These are phyloP conservation scores for Castanopsis chinensis DNA, from an alignment of 306 rosid genomes.

Conservation along the genomic window DNA sequence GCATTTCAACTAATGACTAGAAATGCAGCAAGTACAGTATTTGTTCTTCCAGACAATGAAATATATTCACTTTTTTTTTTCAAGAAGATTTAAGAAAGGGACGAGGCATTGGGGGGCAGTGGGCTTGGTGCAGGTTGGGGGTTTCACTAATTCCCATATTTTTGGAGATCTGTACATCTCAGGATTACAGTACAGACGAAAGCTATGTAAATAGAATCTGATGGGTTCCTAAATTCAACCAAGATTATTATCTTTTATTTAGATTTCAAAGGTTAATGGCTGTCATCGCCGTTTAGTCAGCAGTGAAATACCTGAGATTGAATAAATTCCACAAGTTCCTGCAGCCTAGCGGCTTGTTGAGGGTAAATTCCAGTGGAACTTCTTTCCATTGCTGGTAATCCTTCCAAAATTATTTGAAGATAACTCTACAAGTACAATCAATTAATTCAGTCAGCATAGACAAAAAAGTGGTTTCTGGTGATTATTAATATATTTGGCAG, in stretches of 20 bases:
- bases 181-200: not conserved
- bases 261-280: not conserved
- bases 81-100: not conserved
- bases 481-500: not conserved
- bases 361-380: conserved; percentile 69
- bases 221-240: conserved; percentile 6
- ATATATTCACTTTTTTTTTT: not conserved
- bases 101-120: not conserved
- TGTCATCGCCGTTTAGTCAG: not conserved
- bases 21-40: conserved; percentile 6
- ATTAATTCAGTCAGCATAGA: conserved; percentile 18
- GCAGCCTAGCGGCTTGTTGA: conserved; percentile 87
- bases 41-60: not conserved
- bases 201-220: not conserved
- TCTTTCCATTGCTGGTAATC: conserved; percentile 66
- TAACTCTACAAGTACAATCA: conserved; percentile 59
- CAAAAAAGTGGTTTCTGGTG: not conserved
- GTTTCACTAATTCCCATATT: not conserved
- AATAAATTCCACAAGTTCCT: conserved; percentile 87
- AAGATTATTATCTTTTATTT: not conserved
- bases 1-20: conserved; percentile 11
- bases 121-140: not conserved
- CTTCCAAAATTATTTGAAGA: conserved; percentile 89
- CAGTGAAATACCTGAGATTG: conserved; percentile 75
- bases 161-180: not conserved